Evolutionary conservation across 2,329 filamentous ascomycete species (phyloP), one percentile per base, ranked within the genome.

Genomic region (Fusarium sulawesiense): DNA sequence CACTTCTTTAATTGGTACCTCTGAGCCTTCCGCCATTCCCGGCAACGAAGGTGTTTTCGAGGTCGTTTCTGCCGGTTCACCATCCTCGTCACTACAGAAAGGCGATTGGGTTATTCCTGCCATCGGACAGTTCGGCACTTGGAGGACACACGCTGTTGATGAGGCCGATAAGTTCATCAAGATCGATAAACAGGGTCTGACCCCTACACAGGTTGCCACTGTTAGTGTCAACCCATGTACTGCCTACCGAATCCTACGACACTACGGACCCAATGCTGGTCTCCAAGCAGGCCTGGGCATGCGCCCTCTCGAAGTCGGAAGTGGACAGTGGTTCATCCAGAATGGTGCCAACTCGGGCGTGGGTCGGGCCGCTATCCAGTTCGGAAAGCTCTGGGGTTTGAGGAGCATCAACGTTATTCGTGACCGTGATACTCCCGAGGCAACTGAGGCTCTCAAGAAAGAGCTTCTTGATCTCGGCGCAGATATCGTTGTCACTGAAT

Each of bases 41-140:
- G 94, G 94, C 27, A 98, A 98, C 78, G 97, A 99, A 80, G 97
- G 93, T 48, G 93, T 95, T 42, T 97, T 97, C 73, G 93, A 98
- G 80, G 91, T 98, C n/a, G 82, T 93, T 23, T 86, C 90, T 2
- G 83, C 89, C 2, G 92, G 93, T 2, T 85, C 88, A 1, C 82
- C 82, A 23, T 86, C 85, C 13, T 77, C 79, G 2, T 75, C 76
- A 5, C 82, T 97, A 25, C 77, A 84, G 23, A 91, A 88, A 72
- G 96, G 95, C 62, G 95, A 99, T 79, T 98, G 96, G 94, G 95
- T 97, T 11, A 92, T 98, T 67, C 95, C 97, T 80, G 91, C 92
- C 60, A 83, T 84, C 50, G 92, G 93, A 2, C 91, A 92, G 8
- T 93, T 97, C 78, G 96, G 96, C 37, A 98, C 96, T 14, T 98